A percentile compares a stretch with the other conserved stretches of the same genome.
Evolutionary conservation across 306 rosid genomes (phyloP).

Genomic region (Cicer pinnatifidum): DNA sequence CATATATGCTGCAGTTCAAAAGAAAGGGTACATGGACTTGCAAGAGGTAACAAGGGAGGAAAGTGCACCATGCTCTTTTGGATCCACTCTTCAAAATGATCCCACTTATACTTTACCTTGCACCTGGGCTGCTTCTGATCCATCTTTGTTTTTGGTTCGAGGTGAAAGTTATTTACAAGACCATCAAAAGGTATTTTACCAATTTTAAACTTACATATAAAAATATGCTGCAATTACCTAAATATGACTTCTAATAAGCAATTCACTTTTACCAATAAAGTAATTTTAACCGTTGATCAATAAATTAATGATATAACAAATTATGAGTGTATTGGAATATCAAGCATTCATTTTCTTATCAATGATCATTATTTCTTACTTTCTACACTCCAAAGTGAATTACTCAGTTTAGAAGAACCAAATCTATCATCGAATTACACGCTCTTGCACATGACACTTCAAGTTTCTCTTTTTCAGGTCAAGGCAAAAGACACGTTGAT

Average conservation of each 20-base stretch:
- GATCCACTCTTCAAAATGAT: constrained; percentile 76
- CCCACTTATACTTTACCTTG: constrained; percentile 62
- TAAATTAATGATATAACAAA: neutral
- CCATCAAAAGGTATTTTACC: constrained; percentile 62
- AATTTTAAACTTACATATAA: neutral
- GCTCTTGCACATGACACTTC: neutral
- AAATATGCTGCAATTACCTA: neutral
- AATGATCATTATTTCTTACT: neutral
- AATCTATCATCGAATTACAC: neutral
- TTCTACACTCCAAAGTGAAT: neutral
- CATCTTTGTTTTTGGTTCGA: constrained; percentile 81
- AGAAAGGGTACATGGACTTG: constrained; percentile 72
- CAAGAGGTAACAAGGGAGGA: constrained; percentile 64
- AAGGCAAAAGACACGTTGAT: constrained; percentile 70
- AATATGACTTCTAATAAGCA: neutral
- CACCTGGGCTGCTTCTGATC: constrained; percentile 75
- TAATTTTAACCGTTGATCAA: neutral
- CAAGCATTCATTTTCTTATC: neutral
- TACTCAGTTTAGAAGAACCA: neutral
- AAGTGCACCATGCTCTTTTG: constrained; percentile 52
- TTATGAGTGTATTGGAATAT: neutral
- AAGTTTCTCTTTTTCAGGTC: constrained; percentile 51
- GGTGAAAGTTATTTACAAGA: constrained; percentile 73
- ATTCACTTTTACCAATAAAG: neutral
- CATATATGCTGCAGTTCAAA: constrained; percentile 60